These are phyloP conservation scores for Metschnikowia kunwiensis DNA, from an alignment of 805 yeast species.

Conservation along the genomic window DNA sequence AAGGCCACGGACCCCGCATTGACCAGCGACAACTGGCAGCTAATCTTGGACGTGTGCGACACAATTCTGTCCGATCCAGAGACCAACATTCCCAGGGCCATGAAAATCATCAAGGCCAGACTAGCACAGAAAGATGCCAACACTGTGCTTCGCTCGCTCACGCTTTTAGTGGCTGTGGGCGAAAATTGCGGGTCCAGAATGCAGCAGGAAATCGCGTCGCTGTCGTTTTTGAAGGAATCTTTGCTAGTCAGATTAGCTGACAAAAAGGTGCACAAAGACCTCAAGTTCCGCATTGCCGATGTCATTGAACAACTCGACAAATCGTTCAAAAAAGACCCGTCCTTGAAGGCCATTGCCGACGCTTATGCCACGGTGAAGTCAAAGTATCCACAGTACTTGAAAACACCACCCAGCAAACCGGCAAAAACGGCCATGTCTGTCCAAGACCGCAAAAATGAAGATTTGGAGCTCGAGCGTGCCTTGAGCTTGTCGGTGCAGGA, in stretches of 20 bases:
- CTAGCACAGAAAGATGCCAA: constrained; percentile 38
- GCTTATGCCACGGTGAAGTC: constrained; percentile 49
- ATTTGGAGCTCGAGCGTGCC: constrained; percentile 75
- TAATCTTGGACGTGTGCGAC: constrained; percentile 42
- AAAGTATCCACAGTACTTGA: constrained; percentile 34
- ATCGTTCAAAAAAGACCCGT: constrained; percentile 71
- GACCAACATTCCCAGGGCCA: constrained; percentile 32
- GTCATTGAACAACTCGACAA: constrained; percentile 63
- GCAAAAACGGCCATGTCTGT: constrained; percentile 48
- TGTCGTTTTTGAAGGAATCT: constrained; percentile 32
- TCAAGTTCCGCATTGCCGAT: constrained; percentile 64
- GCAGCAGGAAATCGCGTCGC: constrained; percentile 43
- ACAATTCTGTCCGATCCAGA: constrained; percentile 38
- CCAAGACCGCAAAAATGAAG: constrained; percentile 57
- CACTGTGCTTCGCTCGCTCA: constrained; percentile 34
- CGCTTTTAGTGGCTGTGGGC: constrained; percentile 38
- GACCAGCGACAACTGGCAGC: constrained; percentile 44
- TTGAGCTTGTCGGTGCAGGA: constrained; percentile 71
- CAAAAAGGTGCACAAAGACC: constrained; percentile 56
- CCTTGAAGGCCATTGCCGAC: constrained; percentile 65
- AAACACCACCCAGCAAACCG: constrained; percentile 51
- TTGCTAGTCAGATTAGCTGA: constrained; percentile 48
- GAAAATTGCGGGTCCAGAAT: constrained; percentile 46
- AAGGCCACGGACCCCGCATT: constrained; percentile 42
- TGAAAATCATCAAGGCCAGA: constrained; percentile 23